phyloP scores from a whole-genome alignment of 192 early-diverging fungal species.

The Coemansia sp. region DNA sequence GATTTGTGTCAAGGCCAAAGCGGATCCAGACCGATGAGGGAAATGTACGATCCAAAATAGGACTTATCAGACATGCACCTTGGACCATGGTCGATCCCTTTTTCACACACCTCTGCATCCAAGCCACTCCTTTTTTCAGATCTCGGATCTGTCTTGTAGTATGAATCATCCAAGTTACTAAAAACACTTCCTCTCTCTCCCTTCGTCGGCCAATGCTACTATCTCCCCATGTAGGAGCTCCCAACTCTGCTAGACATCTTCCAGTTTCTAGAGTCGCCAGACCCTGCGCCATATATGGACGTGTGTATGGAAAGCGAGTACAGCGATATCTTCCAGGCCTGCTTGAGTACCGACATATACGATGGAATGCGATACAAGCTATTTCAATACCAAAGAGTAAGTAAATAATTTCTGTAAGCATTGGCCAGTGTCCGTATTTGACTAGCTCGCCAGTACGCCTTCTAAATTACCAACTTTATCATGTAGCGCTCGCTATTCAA shows the following conservation, averaged over 20 bases:
- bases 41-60: slow-evolving; percentile 5
- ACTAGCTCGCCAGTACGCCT: background rate
- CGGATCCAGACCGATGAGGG: background rate
- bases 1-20: background rate
- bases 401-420: background rate
- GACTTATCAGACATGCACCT: background rate
- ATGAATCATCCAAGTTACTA: background rate
- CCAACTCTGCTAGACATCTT: slow-evolving; percentile 49
- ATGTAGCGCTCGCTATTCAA: slow-evolving; percentile 69
- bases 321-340: slow-evolving; percentile 49
- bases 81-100: background rate
- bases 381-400: slow-evolving; percentile 63
- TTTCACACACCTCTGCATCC: background rate
- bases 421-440: background rate
- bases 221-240: slow-evolving; percentile 17
- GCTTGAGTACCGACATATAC: slow-evolving; percentile 21
- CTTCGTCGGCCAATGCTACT: background rate
- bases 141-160: background rate
- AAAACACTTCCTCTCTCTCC: background rate
- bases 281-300: slow-evolving; percentile 32
- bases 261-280: slow-evolving; percentile 48
- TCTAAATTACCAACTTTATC: background rate
- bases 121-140: background rate
- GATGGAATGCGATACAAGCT: slow-evolving; percentile 57
- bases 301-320: slow-evolving; percentile 35